Percentiles rank a stretch among this genome's conserved stretches.
phyloP scores from a whole-genome alignment of 1,284 basidiomycete species.

The Ceratobasidium papillatum region DNA sequence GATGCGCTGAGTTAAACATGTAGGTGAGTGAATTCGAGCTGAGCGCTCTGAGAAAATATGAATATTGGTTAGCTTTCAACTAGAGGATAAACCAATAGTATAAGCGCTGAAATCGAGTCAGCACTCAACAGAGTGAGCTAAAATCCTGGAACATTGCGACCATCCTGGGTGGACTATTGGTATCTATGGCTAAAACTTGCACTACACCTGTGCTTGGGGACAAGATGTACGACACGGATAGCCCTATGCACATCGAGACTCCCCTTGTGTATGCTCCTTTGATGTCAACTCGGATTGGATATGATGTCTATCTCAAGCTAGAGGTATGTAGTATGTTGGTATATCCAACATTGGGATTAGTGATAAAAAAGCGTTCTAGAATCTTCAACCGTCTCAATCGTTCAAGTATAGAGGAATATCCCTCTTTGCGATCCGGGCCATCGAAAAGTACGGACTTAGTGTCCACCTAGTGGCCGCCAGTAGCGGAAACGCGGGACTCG shows the following conservation, averaged over 20 bases:
- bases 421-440: constrained; percentile 63
- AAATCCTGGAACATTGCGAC: not conserved
- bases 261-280: constrained; percentile 67
- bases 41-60: not conserved
- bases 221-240: not conserved
- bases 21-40: not conserved
- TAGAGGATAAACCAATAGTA: not conserved
- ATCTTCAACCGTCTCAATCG: constrained; percentile 72
- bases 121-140: not conserved
- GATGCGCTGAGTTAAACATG: constrained; percentile 50
- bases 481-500: constrained; percentile 77
- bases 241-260: constrained; percentile 54
- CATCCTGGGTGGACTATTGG: not conserved
- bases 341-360: not conserved
- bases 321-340: constrained; percentile 58
- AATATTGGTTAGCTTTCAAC: not conserved
- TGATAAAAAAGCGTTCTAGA: constrained; percentile 55
- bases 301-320: constrained; percentile 69
- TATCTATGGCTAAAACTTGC: not conserved
- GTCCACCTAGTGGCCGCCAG: constrained; percentile 74
- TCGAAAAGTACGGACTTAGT: constrained; percentile 59
- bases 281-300: constrained; percentile 63
- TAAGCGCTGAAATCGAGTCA: constrained; percentile 26
- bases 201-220: not conserved
- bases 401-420: constrained; percentile 80